Evolutionary conservation across 192 early-diverging fungal species (phyloP), one percentile per base, ranked within the genome.

Genomic region (Allomyces macrogynus): DNA sequence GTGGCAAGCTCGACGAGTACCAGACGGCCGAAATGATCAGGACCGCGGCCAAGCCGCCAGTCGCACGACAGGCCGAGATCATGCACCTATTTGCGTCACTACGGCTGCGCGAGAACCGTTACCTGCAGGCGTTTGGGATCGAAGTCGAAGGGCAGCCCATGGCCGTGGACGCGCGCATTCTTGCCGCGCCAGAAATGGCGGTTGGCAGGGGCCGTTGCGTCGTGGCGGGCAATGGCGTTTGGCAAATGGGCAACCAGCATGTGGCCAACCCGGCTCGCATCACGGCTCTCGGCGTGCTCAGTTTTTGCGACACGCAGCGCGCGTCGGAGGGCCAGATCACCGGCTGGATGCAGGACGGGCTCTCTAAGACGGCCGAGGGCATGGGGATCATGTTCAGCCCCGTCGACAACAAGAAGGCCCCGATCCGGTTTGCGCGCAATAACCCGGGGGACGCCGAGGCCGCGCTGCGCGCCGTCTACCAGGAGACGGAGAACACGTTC

Each of bases 11-110:
- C 49, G 84, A 89, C 67, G 89, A 93, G 62, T 74, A 73, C 32
- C 86, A 92, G 77, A 95, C 92, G 0, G 86, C 90, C 0, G 91
- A 97, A 67, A 93, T 97, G 92, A 93, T 97, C 69, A 88, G 83
- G 32, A 91, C 89, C 69, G 92, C 91, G 0, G 91, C 89, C 69
- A 84, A 88, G 72, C 78, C 76, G 25, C 94, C 94, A 0, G 76
- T 80, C 62, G 78, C 87, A 20, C 89, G 93, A 62, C 89, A 88
- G 69, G 95, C 93, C 67, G 78, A 74, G n/a, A 78, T 86, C 24
- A 88, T 83, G 16, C 72, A 89, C 23, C 32, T 40, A 8, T 40
- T 40, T 40, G 32, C 7, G 32, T 73, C 74, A 10, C 70, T 86
- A 42, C 72, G 92, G 9, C 71, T 76, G 43, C 83, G 86, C 72